Conservation (phyloP, 345 rosid genomes). For the Lepidium sativum region DNA sequence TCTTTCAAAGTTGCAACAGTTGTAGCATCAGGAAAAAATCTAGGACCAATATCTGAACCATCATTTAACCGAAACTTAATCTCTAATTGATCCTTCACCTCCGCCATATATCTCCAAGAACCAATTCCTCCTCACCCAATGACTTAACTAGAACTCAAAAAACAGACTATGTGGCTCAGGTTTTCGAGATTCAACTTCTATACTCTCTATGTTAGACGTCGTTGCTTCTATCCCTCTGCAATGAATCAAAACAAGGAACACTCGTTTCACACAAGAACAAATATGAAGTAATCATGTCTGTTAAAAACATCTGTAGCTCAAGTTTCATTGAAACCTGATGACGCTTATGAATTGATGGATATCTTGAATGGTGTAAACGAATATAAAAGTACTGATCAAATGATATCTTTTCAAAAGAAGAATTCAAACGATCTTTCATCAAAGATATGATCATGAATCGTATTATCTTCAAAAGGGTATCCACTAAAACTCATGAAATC, state of each 20-base stretch:
- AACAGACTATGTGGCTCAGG: slow-evolving; percentile 11
- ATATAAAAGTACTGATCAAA: not conserved
- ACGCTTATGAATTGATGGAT: not conserved
- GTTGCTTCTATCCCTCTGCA: not conserved
- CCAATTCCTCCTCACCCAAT: slow-evolving; percentile 8
- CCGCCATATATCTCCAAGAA: slow-evolving; percentile 43
- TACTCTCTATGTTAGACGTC: not conserved
- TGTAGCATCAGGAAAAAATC: slow-evolving; percentile 64
- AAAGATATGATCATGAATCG: not conserved
- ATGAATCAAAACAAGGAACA: not conserved
- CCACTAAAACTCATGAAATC: not conserved
- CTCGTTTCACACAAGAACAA: not conserved
- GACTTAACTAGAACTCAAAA: slow-evolving; percentile 9
- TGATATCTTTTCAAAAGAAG: not conserved
- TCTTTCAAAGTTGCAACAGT: slow-evolving; percentile 84
- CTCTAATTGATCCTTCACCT: slow-evolving; percentile 74
- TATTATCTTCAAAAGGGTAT: not conserved
- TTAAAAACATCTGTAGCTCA: too few relatives aligned
- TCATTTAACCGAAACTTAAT: slow-evolving; percentile 81
- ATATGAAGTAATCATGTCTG: too few relatives aligned
- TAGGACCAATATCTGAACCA: slow-evolving; percentile 91
- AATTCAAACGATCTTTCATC: not conserved
- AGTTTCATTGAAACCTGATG: not conserved
- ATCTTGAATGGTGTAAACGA: not conserved
- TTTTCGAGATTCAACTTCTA: not conserved